Evolutionary conservation across 148 eudicot genomes (phyloP).

Genomic region (Vaccinium corymbosum): DNA sequence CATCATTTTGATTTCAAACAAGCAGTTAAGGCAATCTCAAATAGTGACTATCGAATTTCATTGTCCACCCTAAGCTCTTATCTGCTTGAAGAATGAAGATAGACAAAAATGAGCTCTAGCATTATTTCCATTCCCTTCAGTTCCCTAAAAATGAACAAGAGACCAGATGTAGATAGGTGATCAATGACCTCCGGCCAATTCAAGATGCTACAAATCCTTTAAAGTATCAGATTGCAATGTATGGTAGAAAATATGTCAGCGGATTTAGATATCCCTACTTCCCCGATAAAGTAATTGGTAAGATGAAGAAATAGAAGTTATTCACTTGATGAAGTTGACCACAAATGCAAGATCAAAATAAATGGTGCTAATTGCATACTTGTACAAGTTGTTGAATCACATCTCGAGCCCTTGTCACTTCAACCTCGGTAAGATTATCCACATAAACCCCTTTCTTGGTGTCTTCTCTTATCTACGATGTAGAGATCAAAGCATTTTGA

Average conservation of each 20-base stretch:
- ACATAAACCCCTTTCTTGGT: slow-evolving; percentile 90
- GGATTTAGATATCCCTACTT: background rate
- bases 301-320: background rate
- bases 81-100: background rate
- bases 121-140: background rate
- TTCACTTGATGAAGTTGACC: background rate
- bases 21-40: background rate
- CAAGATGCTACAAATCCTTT: background rate
- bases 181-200: background rate
- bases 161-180: background rate
- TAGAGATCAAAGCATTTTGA: background rate
- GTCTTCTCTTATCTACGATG: slow-evolving; percentile 83
- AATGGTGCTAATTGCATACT: slow-evolving; percentile 30
- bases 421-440: slow-evolving; percentile 81
- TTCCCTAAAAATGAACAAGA: background rate
- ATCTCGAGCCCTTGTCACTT: slow-evolving; percentile 86
- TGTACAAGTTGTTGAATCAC: slow-evolving; percentile 89
- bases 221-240: background rate
- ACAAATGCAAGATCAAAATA: background rate
- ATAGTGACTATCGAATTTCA: background rate
- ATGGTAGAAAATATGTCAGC: background rate
- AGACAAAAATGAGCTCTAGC: background rate
- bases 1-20: background rate
- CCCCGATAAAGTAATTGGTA: background rate
- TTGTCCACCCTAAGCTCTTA: slow-evolving; percentile 1